phyloP scores from a whole-genome alignment of 225 moss, liverwort and hornwort species.

The Asterella californica region DNA sequence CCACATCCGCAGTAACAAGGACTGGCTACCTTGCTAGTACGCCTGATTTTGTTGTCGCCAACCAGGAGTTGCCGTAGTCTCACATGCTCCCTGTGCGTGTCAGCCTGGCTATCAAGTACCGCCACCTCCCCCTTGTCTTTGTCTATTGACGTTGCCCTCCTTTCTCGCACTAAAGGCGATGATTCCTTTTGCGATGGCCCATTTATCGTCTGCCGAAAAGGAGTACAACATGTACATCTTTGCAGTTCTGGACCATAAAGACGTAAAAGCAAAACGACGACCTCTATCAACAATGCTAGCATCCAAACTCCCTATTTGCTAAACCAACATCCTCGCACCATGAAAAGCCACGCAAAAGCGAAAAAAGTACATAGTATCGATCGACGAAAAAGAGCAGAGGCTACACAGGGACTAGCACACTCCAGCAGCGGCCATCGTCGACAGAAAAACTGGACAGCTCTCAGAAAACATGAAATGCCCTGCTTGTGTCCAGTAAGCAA shows the following conservation, averaged over 20 bases:
- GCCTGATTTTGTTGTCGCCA: slow-evolving; percentile 86
- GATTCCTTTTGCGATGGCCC: slow-evolving; percentile 55
- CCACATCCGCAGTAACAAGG: slow-evolving; percentile 48
- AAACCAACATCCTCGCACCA: slow-evolving; percentile 29
- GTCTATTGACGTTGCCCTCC: slow-evolving; percentile 58
- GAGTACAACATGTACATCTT: slow-evolving; percentile 63
- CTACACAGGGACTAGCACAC: slow-evolving; percentile 22
- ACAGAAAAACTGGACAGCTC: slow-evolving; percentile 20
- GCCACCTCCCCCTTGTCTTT: slow-evolving; percentile 61
- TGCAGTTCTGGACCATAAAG: slow-evolving; percentile 56
- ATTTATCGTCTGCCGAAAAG: slow-evolving; percentile 63
- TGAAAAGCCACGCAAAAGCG: not conserved
- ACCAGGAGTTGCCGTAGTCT: slow-evolving; percentile 82
- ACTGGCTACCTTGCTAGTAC: slow-evolving; percentile 75
- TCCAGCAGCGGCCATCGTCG: slow-evolving; percentile 14
- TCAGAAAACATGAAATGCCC: slow-evolving; percentile 1
- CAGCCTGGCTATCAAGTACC: slow-evolving; percentile 70
- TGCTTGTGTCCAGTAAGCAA: slow-evolving; percentile 21
- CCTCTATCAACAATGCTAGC: slow-evolving; percentile 32
- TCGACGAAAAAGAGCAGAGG: slow-evolving; percentile 12
- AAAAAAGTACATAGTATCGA: not conserved
- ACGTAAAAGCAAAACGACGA: slow-evolving; percentile 27
- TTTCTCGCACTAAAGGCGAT: slow-evolving; percentile 53
- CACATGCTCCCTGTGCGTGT: slow-evolving; percentile 68
- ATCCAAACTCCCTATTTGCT: slow-evolving; percentile 35